Percentiles rank a stretch among this genome's conserved stretches.
phyloP scores from a whole-genome alignment of 164 flowering plant genomes.

The Hamamelis virginiana region DNA sequence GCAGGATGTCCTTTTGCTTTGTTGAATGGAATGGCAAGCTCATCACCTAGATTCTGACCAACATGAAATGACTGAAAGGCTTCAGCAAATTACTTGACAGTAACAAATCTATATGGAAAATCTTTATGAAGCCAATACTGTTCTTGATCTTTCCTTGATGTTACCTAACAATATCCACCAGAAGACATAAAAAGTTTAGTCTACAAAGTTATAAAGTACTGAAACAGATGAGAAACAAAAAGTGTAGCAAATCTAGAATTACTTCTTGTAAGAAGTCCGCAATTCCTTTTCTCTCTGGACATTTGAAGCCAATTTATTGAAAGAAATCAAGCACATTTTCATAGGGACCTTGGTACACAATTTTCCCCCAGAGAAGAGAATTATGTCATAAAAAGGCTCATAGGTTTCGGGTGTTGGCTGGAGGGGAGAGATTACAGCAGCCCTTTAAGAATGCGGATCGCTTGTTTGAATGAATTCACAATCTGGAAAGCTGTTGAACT shows the following conservation, averaged over 20 bases:
- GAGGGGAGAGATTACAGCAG: constrained; percentile 35
- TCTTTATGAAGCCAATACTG: constrained; percentile 32
- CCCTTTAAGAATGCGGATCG: constrained; percentile 29
- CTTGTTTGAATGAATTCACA: constrained; percentile 33
- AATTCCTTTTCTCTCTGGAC: constrained; percentile 39
- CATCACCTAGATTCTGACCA: constrained; percentile 20
- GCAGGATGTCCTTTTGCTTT: constrained; percentile 53
- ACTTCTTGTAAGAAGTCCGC: constrained; percentile 41
- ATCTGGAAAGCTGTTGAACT: constrained; percentile 39
- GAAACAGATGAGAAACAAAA: no score
- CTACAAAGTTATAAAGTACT: no score
- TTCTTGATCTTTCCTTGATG: constrained; percentile 32
- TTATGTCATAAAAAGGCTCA: constrained; percentile 39
- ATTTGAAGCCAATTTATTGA: constrained; percentile 34
- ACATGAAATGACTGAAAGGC: constrained; percentile 33
- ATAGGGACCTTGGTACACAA: constrained; percentile 38
- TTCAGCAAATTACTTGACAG: constrained; percentile 27
- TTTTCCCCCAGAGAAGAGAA: constrained; percentile 37
- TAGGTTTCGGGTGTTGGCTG: constrained; percentile 45
- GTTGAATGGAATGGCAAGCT: constrained; percentile 36
- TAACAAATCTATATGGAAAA: constrained; percentile 23
- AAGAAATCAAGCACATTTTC: constrained; percentile 36
- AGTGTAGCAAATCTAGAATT: background rate
- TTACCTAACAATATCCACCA: constrained; percentile 18
- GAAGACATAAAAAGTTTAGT: background rate